Base-by-base conservation (phyloP, 2,329 filamentous ascomycete genomes). In the Macroventuria anomochaeta region DNA sequence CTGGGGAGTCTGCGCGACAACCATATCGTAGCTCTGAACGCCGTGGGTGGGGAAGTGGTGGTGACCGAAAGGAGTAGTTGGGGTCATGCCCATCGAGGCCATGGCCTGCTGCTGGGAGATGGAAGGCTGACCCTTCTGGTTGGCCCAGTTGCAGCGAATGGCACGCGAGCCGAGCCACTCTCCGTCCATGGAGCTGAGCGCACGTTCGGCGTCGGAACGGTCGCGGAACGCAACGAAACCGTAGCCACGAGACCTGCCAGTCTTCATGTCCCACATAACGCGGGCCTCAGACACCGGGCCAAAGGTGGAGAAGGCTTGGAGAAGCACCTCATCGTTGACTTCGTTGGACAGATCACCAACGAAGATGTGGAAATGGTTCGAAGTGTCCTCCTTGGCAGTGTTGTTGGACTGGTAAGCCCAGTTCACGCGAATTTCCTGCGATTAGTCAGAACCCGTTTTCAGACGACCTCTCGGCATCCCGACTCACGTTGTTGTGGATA, bases 191-290 rank as follows among this genome's bases (percentile, higher is more conserved):
- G 92, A 92, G 79, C 89, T 96, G 70, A 99, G 78, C 1, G 95
- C 93, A 79, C 97, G 96, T 76, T 99, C 95, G 23, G 95, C 95
- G 70, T 99, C 95, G 29, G 85, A 80, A 60, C 93, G 91, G 60
- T 99, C 95, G 59, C 93, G 90, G 84, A 96, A 99, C 42, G 95
- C 95, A 65, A 97, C 93, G 72, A 99, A 99, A 11, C 95, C 95
- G 72, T 99, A 99, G 56, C 95, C 95, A 73, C 95, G 90, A 63
- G 95, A 97, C 61, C 95, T 88, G 64, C 95, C 95, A 29, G 95
- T 99, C 84, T 99, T 99, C 95, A 99, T 99, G 76, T 99, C 95
- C 95, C 95, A 99, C 95, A 99, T 99, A 61, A 99, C 95, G 69
- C 95, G 92, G 55, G 95, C 95, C 77, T 99, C 95, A 2, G 95